A percentile compares a stretch with the other conserved stretches of the same genome.
Conservation (phyloP, 202 grass and related monocot species). For the Elaeis oleifera region DNA sequence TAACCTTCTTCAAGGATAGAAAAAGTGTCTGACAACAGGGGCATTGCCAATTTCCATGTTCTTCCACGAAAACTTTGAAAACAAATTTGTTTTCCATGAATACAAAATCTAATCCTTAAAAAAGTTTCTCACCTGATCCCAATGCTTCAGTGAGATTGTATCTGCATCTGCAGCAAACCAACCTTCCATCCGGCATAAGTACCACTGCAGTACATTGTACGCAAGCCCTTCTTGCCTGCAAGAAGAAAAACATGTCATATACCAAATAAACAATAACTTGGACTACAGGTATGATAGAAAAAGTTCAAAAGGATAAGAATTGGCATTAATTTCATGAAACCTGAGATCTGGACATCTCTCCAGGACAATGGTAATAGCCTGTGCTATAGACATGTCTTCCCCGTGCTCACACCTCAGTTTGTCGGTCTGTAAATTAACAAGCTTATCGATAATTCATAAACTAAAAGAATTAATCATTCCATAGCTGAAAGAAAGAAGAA, state of each 20-base stretch:
- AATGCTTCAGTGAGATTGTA: slow-evolving; percentile 71
- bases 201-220: slow-evolving; percentile 93
- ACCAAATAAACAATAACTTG: slow-evolving; percentile 18
- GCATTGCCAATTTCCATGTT: too few relatives aligned
- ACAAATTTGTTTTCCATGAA: too few relatives aligned
- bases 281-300: neutral
- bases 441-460: neutral
- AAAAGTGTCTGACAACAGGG: too few relatives aligned
- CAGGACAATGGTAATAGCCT: slow-evolving; percentile 74
- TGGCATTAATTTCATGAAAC: slow-evolving; percentile 33
- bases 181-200: slow-evolving; percentile 95
- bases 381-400: slow-evolving; percentile 86
- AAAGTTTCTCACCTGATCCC: slow-evolving; percentile 59
- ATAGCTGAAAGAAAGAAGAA: slow-evolving; percentile 3
- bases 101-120: neutral
- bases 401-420: slow-evolving; percentile 57
- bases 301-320: neutral
- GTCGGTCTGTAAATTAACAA: slow-evolving; percentile 46
- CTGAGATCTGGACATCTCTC: slow-evolving; percentile 67
- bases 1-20: too few relatives aligned
- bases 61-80: too few relatives aligned
- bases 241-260: slow-evolving; percentile 13
- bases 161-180: slow-evolving; percentile 98
- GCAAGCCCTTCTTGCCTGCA: slow-evolving; percentile 81
- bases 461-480: neutral